phyloP scores from a whole-genome alignment of 2,329 filamentous ascomycete species.

The Epichloe uncinata region DNA sequence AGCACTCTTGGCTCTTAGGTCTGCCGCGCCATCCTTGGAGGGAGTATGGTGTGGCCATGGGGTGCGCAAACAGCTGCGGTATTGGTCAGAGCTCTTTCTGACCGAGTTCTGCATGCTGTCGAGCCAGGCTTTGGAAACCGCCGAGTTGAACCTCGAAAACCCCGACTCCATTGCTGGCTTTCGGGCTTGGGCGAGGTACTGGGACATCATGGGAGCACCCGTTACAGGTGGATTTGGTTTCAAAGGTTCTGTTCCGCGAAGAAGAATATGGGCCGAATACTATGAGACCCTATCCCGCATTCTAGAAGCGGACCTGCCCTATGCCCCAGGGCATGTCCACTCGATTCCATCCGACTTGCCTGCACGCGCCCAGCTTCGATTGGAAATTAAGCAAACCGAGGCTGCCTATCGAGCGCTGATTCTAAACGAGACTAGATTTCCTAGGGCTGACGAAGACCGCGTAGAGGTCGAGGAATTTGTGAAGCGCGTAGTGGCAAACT shows the following conservation, averaged over 20 bases:
- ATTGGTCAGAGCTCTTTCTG: conserved; percentile 68
- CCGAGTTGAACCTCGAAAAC: conserved; percentile 36
- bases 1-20: conserved; percentile 53
- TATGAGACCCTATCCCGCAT: conserved; percentile 69
- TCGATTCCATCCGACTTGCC: conserved; percentile 34
- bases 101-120: conserved; percentile 62
- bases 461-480: conserved; percentile 73
- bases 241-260: conserved; percentile 44
- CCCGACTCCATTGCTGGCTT: conserved; percentile 42
- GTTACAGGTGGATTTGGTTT: conserved; percentile 43
- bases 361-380: conserved; percentile 49
- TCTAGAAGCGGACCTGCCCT: conserved; percentile 51
- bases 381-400: conserved; percentile 71
- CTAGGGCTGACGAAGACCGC: conserved; percentile 67
- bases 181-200: conserved; percentile 58
- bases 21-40: conserved; percentile 50
- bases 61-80: conserved; percentile 51
- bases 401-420: conserved; percentile 66
- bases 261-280: conserved; percentile 73
- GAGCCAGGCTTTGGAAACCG: conserved; percentile 42
- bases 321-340: conserved; percentile 34
- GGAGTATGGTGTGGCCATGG: conserved; percentile 35
- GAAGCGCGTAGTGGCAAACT: conserved; percentile 68
- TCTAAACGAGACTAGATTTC: conserved; percentile 68
- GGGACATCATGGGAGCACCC: conserved; percentile 37